Base-by-base conservation (phyloP, 495 filamentous ascomycete species). In the Penicillium coprophilum region DNA sequence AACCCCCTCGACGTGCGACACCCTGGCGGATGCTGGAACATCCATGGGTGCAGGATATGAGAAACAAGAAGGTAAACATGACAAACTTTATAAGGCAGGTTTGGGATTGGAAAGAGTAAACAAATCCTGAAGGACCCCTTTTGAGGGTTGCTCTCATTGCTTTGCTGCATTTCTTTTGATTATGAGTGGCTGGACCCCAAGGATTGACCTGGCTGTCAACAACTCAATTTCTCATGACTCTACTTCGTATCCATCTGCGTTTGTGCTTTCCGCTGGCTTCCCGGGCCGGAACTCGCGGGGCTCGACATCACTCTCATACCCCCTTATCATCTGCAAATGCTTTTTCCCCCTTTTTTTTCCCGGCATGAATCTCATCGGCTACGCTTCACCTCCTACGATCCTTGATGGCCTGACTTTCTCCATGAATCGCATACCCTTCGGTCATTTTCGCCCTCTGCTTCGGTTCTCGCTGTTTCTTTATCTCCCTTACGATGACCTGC, bases 11-110 rank as follows among this genome's bases (percentile, higher is more conserved):
- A 66, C 83, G 94, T 60, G 95, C 92, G 32, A 92, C 87, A 47
- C 94, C 94, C 34, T 97, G 95, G 94, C 88, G 92, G 58, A 97
- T 98, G 93, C 86, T 96, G 60, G 95, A 97, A 61, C 95, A 98
- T 78, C 94, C 94, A 8, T 98, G 94, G 94, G 93, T 98, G 83
- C 75, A 88, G 53, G 94, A 97, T 65, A 97, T 97, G 90, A 87
- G 86, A 61, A 82, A 83, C 50, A 97, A 96, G 80, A 89, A 91
- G 67, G 95, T 97, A 64, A 96, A 97, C 68, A 97, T 98, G 91
- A 85, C 85, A 44, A 85, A 89, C 66, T 98, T 96, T 74, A 78
- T 98, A 52, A 82, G 82, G 49, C 87, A 94, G 61, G 94, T 98
- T 32, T 98, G 94, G 94, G 94, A 89, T 45, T 98, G 94, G 94